Base-by-base conservation (phyloP, 139 green algal species). In the Picochlorum sp. region DNA sequence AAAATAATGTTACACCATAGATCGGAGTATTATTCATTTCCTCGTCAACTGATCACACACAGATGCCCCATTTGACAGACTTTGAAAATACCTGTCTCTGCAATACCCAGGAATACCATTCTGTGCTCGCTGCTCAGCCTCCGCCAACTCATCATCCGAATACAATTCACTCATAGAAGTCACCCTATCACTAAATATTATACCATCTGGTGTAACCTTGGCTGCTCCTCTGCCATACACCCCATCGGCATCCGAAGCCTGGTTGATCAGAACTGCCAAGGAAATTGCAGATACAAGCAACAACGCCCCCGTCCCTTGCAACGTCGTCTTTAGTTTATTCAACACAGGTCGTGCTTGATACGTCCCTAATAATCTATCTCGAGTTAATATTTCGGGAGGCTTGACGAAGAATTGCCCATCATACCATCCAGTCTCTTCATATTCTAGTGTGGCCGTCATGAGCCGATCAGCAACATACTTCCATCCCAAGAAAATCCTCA, bases 401-500 rank as follows among this genome's bases (percentile, higher is more conserved):
- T 95, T 95, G 23, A 90, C 80, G 68, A 86, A 94, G 11, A 77
- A 65, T 69, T 92, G 83, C 7, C 85, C 81, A 60, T 89, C 82
- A 70, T 87, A 89, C 78, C 79, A 87, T 15, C 81, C 81, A 15
- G 81, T 83, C 65, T 87, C 90, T 78, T 97, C 90, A 67, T 97
- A 97, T 34, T 86, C 81, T 4, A 95, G 67, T 16, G 73, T 72
- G 0, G 92, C 92, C 24, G 61, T 83, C 34, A 97, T 80, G 34
- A 98, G 72, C 4, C 92, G 74, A 57, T 95, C 85, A 6, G 83
- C 82, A 10, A 98, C 89, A 60, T 97, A 98, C 7, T 72, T 68
- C 91, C 91, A 98, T 16, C 81, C 85, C n/a, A 95, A 76, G 70
- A 87, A 94, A 60, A 96, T 88, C 63, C 89, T 86, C 51, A 95